These are phyloP conservation scores for Phytophthora uliginosa DNA, from an alignment of 352 stramenopile genomes.

Conservation along the genomic window DNA sequence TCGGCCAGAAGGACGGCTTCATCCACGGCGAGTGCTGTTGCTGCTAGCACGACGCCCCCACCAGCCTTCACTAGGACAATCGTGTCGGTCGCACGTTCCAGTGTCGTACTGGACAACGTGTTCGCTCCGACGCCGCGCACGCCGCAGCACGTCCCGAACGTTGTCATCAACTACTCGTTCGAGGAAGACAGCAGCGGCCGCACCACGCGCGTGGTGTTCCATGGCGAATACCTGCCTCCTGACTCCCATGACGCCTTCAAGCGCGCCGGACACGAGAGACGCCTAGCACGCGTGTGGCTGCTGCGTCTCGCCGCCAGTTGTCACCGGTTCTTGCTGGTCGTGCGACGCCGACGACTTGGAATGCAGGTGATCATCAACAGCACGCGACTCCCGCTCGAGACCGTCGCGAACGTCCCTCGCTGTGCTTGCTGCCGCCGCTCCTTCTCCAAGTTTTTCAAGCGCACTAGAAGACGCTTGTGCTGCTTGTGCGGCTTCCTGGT, in stretches of 20 bases:
- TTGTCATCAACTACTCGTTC: constrained; percentile 58
- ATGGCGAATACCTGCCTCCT: constrained; percentile 47
- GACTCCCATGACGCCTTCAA: constrained; percentile 35
- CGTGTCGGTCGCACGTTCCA: constrained; percentile 30
- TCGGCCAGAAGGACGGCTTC: constrained; percentile 27
- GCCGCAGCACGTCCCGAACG: constrained; percentile 43
- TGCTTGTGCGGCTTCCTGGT: constrained; percentile 63
- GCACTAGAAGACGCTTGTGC: constrained; percentile 45
- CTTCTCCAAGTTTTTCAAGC: constrained; percentile 44
- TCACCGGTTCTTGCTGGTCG: constrained; percentile 51
- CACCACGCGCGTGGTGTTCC: constrained; percentile 52
- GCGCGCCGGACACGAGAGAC: constrained; percentile 37
- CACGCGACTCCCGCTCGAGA: constrained; percentile 37
- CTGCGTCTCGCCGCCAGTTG: constrained; percentile 43
- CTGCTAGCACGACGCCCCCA: background rate
- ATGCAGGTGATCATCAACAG: constrained; percentile 55
- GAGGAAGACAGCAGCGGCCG: constrained; percentile 45
- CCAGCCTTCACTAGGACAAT: constrained; percentile 49
- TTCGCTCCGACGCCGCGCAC: constrained; percentile 2
- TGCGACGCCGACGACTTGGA: constrained; percentile 54
- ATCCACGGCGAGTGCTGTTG: constrained; percentile 24
- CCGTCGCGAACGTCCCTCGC: constrained; percentile 27
- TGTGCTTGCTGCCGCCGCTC: constrained; percentile 58
- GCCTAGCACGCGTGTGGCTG: constrained; percentile 36
- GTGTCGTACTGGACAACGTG: constrained; percentile 25